Conservation (phyloP, 2,329 filamentous ascomycete genomes). For the Sclerotinia sclerotiorum region DNA sequence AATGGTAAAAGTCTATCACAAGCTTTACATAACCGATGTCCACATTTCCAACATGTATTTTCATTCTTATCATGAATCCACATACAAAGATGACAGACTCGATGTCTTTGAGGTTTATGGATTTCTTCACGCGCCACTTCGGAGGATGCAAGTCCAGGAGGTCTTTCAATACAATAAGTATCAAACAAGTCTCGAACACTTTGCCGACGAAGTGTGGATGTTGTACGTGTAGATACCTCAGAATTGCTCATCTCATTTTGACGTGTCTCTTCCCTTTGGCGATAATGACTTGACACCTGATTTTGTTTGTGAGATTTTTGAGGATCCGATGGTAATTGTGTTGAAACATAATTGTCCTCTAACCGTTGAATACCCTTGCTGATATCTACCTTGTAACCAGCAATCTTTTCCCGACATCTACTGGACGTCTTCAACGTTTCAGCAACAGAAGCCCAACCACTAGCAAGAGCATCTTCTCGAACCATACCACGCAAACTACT, state of each 20-base stretch:
- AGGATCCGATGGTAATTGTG: not conserved
- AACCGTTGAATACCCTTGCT: conserved; percentile 13
- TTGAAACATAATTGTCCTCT: not conserved
- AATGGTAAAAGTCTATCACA: conserved; percentile 39
- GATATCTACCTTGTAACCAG: conserved; percentile 6
- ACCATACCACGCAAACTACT: conserved; percentile 14
- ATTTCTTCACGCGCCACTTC: conserved; percentile 22
- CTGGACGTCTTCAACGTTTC: not conserved
- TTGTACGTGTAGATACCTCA: conserved; percentile 34
- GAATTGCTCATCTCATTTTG: conserved; percentile 28
- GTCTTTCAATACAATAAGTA: conserved; percentile 48
- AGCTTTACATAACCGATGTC: conserved; percentile 51
- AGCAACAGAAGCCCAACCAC: conserved; percentile 21
- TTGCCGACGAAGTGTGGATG: conserved; percentile 43
- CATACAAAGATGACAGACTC: conserved; percentile 53
- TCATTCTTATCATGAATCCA: conserved; percentile 43
- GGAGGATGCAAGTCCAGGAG: conserved; percentile 43
- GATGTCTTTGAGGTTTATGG: conserved; percentile 28
- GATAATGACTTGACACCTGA: conserved; percentile 12
- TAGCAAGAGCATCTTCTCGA: conserved; percentile 25
- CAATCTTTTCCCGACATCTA: not conserved
- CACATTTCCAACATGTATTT: conserved; percentile 49
- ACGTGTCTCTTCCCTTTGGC: conserved; percentile 20
- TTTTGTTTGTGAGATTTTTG: conserved; percentile 2
- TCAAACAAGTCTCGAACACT: conserved; percentile 51